Conservation (phyloP, 331 rosid species). For the Telfairia occidentalis region DNA sequence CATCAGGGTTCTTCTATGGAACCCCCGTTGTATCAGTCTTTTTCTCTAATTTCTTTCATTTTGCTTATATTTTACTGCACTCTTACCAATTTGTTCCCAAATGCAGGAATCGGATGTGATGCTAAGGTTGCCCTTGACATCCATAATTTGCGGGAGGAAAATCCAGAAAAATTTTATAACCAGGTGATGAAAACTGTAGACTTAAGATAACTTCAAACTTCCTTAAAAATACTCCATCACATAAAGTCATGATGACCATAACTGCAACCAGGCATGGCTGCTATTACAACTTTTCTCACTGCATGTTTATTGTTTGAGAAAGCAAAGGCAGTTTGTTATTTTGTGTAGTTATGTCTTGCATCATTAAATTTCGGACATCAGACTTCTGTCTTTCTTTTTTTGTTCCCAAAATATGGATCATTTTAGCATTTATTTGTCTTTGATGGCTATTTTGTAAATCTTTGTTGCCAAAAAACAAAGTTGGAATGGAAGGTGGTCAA, state of each 20-base stretch:
- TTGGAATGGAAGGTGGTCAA: not conserved
- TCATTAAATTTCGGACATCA: not conserved
- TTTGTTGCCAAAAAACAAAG: not conserved
- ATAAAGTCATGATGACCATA: not conserved
- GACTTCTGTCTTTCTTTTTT: not conserved
- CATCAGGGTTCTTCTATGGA: not conserved
- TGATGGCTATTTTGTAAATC: not conserved
- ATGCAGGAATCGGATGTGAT: constrained; percentile 89
- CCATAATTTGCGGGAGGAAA: constrained; percentile 94
- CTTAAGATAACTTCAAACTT: not conserved
- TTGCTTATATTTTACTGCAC: not conserved
- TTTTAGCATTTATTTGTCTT: not conserved
- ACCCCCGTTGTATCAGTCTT: not conserved
- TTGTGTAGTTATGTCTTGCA: not conserved
- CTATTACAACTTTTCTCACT: not conserved
- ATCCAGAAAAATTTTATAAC: constrained; percentile 96
- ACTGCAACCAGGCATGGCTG: not conserved
- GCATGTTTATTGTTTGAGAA: not conserved
- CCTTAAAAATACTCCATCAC: constrained; percentile 5
- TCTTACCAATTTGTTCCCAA: not conserved
- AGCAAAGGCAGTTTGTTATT: not conserved
- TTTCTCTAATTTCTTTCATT: not conserved
- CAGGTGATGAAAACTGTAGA: constrained; percentile 49
- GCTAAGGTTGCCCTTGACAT: constrained; percentile 99
- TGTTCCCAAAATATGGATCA: not conserved